These are phyloP conservation scores for Cucumis melo DNA, from an alignment of 306 rosid genomes.

Conservation along the genomic window DNA sequence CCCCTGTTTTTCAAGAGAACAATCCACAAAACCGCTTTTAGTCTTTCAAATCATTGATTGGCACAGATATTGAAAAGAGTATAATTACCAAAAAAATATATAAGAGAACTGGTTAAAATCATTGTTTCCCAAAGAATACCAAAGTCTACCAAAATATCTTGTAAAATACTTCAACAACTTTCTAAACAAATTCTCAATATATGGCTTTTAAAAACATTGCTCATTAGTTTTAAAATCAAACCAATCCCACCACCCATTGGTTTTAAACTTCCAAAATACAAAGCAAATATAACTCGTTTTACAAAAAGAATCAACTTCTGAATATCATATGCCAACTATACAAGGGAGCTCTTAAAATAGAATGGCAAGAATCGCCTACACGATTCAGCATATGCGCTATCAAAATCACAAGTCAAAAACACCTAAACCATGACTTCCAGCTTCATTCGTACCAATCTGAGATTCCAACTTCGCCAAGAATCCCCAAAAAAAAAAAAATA, in stretches of 20 bases:
- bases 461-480: not conserved
- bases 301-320: not conserved
- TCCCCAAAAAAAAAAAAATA: not conserved
- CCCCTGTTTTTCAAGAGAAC: not conserved
- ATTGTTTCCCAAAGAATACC: not conserved
- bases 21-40: not conserved
- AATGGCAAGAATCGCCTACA: not conserved
- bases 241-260: not conserved
- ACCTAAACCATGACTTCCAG: not conserved
- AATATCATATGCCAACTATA: not conserved
- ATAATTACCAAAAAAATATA: not conserved
- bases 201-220: not conserved
- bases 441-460: not conserved
- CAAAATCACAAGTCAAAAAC: not conserved
- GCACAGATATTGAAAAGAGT: not conserved
- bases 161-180: not conserved
- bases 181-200: not conserved
- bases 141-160: not conserved
- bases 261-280: not conserved
- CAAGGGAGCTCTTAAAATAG: not conserved
- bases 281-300: not conserved
- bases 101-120: not conserved
- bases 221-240: not conserved
- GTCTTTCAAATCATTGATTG: not conserved
- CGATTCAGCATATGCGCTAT: not conserved